phyloP scores from a whole-genome alignment of 2,329 filamentous ascomycete species.

The Pyricularia pennisetigena region DNA sequence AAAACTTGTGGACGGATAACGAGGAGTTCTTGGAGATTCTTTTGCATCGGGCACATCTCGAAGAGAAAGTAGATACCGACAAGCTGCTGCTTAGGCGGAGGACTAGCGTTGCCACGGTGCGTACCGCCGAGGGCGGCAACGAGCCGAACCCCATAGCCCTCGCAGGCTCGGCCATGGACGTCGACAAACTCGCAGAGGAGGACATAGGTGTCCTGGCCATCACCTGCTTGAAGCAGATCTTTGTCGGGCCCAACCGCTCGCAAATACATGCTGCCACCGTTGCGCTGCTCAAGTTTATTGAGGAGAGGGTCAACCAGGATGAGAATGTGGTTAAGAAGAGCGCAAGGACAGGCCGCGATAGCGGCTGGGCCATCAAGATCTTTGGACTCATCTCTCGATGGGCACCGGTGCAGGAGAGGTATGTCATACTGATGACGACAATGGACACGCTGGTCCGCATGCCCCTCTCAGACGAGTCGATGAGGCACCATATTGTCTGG shows the following conservation, averaged over 20 bases:
- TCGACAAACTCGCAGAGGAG: constrained; percentile 82
- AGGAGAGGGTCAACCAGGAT: constrained; percentile 42
- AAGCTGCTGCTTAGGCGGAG: constrained; percentile 57
- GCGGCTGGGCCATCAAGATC: constrained; percentile 73
- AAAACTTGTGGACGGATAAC: constrained; percentile 73
- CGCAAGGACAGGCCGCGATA: constrained; percentile 31
- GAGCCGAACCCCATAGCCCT: constrained; percentile 62
- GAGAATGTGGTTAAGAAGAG: constrained; percentile 42
- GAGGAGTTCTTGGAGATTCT: constrained; percentile 61
- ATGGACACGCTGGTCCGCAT: constrained; percentile 66
- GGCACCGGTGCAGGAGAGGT: constrained; percentile 91
- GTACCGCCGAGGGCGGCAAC: constrained; percentile 46
- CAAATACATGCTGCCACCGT: constrained; percentile 72
- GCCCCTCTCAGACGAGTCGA: constrained; percentile 57
- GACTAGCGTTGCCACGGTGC: constrained; percentile 70
- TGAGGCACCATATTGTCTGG: constrained; percentile 66
- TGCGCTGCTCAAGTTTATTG: constrained; percentile 66
- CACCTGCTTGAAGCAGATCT: constrained; percentile 79
- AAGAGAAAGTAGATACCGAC: constrained; percentile 60
- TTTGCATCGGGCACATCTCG: constrained; percentile 53
- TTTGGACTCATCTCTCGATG: constrained; percentile 74
- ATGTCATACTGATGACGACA: constrained; percentile 74
- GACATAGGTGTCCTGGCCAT: constrained; percentile 77
- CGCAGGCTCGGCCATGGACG: constrained; percentile 74
- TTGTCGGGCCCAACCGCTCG: constrained; percentile 67